A percentile compares a stretch with the other conserved stretches of the same genome.
Evolutionary conservation across 139 green algal genomes (phyloP).

Genomic region (Prasinococcaceae sp.): DNA sequence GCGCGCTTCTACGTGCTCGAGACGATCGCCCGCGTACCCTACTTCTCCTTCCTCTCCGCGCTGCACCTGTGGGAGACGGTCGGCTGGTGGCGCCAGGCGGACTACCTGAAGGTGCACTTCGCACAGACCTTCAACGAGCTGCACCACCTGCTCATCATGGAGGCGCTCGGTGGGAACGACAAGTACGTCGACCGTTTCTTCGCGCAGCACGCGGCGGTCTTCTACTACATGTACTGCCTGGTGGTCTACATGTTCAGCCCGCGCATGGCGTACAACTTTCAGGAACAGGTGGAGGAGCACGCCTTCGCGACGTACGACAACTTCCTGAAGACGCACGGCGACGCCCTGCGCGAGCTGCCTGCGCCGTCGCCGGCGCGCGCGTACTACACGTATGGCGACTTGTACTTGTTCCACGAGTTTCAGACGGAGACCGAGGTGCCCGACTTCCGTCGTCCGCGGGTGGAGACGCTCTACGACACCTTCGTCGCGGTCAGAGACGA

Average conservation of each 20-base stretch:
- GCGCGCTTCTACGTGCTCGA: constrained; percentile 36
- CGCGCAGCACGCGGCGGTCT: constrained; percentile 32
- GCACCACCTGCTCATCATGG: constrained; percentile 39
- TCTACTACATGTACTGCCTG: constrained; percentile 22
- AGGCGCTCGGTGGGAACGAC: constrained; percentile 23
- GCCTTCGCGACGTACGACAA: constrained; percentile 35
- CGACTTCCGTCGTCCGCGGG: constrained; percentile 8
- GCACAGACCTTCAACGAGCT: constrained; percentile 35
- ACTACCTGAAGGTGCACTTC: constrained; percentile 37
- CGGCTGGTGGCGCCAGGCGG: constrained; percentile 27
- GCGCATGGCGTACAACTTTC: constrained; percentile 33
- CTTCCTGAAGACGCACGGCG: constrained; percentile 22
- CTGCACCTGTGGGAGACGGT: constrained; percentile 38
- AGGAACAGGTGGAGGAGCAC: constrained; percentile 30
- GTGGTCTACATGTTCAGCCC: constrained; percentile 29
- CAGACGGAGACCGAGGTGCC: constrained; percentile 13
- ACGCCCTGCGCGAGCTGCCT: constrained; percentile 19
- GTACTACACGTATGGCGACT: constrained; percentile 21
- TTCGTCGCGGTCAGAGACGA: constrained; percentile 34
- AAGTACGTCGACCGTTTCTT: constrained; percentile 27
- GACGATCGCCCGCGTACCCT: constrained; percentile 34
- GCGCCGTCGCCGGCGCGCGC: constrained; percentile 13
- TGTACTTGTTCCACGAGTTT: constrained; percentile 34
- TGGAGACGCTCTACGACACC: constrained; percentile 33
- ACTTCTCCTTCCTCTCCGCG: constrained; percentile 32